Percentiles rank a stretch among this genome's conserved stretches.
These are phyloP conservation scores for Alternaria infectoria DNA, from an alignment of 2,329 filamentous ascomycete genomes.

Conservation along the genomic window DNA sequence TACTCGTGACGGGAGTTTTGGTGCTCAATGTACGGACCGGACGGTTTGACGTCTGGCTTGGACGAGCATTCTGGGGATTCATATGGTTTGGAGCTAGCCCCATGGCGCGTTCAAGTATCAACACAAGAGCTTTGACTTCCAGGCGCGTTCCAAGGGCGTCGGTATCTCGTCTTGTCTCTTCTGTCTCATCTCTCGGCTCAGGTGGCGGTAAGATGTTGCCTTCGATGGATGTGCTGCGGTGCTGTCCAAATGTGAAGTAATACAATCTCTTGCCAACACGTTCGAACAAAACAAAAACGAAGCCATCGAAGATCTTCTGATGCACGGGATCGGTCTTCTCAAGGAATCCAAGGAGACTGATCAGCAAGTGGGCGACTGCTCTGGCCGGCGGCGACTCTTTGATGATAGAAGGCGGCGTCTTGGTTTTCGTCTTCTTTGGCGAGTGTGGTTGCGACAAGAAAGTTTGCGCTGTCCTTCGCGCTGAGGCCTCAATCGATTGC, in stretches of 20 bases:
- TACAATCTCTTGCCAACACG: constrained; percentile 49
- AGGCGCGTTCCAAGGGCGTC: constrained; percentile 35
- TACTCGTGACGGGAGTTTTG: constrained; percentile 29
- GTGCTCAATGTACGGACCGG: constrained; percentile 33
- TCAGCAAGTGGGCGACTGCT: constrained; percentile 45
- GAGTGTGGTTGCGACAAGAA: not conserved
- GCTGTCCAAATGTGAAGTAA: constrained; percentile 47
- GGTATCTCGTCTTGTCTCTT: constrained; percentile 18
- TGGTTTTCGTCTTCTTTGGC: constrained; percentile 14
- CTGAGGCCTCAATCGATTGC: constrained; percentile 35
- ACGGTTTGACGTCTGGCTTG: constrained; percentile 4
- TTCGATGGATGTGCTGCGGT: constrained; percentile 34
- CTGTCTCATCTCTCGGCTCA: constrained; percentile 2
- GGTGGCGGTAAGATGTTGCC: constrained; percentile 31
- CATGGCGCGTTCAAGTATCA: constrained; percentile 51
- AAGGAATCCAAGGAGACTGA: constrained; percentile 44
- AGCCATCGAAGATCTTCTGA: constrained; percentile 53
- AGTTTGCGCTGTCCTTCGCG: constrained; percentile 24
- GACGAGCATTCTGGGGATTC: constrained; percentile 26
- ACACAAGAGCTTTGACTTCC: constrained; percentile 51
- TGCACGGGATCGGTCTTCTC: constrained; percentile 45
- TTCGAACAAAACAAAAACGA: constrained; percentile 50
- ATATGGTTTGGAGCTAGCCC: constrained; percentile 47
- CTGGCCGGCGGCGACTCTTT: constrained; percentile 36
- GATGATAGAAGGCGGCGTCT: not conserved